A percentile compares a stretch with the other conserved stretches of the same genome.
Evolutionary conservation across 345 rosid genomes (phyloP).

Genomic region (Bretschneidera sinensis): DNA sequence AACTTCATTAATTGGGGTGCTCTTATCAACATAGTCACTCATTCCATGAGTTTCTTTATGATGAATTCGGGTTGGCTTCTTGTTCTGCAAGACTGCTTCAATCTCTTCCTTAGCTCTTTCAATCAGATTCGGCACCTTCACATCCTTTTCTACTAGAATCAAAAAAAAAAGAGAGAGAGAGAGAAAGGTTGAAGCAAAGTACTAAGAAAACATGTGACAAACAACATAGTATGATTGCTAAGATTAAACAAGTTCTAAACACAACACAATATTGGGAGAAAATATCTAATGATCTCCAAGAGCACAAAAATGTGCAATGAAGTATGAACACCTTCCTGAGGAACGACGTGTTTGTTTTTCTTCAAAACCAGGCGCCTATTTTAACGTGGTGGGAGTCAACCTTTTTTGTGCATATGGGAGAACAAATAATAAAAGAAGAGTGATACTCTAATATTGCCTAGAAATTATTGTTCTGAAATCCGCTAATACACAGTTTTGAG

Average conservation of each 20-base stretch:
- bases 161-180: conserved; percentile 10
- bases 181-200: conserved; percentile 10
- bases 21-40: conserved; percentile 39
- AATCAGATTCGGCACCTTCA: not conserved
- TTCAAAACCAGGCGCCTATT: too few relatives aligned
- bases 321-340: too few relatives aligned
- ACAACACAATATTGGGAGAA: not conserved
- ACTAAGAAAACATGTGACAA: conserved; percentile 5
- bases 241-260: not conserved
- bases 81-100: conserved; percentile 4
- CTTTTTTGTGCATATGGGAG: too few relatives aligned
- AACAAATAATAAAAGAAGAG: too few relatives aligned
- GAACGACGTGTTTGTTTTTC: too few relatives aligned
- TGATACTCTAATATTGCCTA: too few relatives aligned
- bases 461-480: too few relatives aligned
- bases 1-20: conserved; percentile 36
- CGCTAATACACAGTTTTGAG: too few relatives aligned
- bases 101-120: conserved; percentile 21
- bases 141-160: conserved; percentile 1
- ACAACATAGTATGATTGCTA: not conserved
- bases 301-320: too few relatives aligned
- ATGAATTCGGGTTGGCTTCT: conserved; percentile 9
- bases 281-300: too few relatives aligned
- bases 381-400: too few relatives aligned
- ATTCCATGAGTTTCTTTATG: conserved; percentile 15